A percentile compares a stretch with the other conserved stretches of the same genome.
phyloP scores from a whole-genome alignment of 2,329 filamentous ascomycete species.

The Mycocentrospora acerina region DNA sequence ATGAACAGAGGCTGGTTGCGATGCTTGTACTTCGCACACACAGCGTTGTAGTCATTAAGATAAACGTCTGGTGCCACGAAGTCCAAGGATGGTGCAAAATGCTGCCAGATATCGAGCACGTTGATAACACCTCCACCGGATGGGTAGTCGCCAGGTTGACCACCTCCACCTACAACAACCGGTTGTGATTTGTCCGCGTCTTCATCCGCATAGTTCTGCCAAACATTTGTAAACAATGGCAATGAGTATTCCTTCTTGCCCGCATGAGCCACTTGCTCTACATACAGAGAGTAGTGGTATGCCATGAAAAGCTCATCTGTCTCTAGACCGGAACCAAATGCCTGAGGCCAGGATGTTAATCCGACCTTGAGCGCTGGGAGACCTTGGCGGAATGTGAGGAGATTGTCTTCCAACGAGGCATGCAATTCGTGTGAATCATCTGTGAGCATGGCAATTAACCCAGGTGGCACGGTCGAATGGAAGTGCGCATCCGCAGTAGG shows the following conservation, averaged over 20 bases:
- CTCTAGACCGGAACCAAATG: slow-evolving; percentile 42
- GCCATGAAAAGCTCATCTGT: slow-evolving; percentile 51
- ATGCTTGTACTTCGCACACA: slow-evolving; percentile 46
- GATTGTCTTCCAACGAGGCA: slow-evolving; percentile 10
- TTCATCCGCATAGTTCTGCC: slow-evolving; percentile 43
- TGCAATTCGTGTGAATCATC: slow-evolving; percentile 34
- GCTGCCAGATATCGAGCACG: slow-evolving; percentile 49
- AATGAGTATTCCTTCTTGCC: slow-evolving; percentile 42
- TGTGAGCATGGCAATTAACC: too few relatives aligned
- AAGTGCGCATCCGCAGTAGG: slow-evolving; percentile 45
- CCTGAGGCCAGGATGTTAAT: slow-evolving; percentile 40
- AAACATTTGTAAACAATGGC: slow-evolving; percentile 48
- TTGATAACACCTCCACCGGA: slow-evolving; percentile 46
- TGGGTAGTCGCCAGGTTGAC: slow-evolving; percentile 45
- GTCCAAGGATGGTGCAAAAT: slow-evolving; percentile 43
- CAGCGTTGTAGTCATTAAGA: slow-evolving; percentile 47
- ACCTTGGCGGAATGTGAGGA: slow-evolving; percentile 28
- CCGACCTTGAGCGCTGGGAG: slow-evolving; percentile 13
- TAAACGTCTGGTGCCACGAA: slow-evolving; percentile 52
- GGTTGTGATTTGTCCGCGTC: slow-evolving; percentile 34
- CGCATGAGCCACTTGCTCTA: slow-evolving; percentile 41
- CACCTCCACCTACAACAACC: slow-evolving; percentile 43
- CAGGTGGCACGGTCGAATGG: too few relatives aligned
- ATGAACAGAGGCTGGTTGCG: slow-evolving; percentile 50
- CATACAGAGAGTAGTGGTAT: slow-evolving; percentile 44